phyloP scores from a whole-genome alignment of 495 filamentous ascomycete species.

The Xanthoparmelia taractica region DNA sequence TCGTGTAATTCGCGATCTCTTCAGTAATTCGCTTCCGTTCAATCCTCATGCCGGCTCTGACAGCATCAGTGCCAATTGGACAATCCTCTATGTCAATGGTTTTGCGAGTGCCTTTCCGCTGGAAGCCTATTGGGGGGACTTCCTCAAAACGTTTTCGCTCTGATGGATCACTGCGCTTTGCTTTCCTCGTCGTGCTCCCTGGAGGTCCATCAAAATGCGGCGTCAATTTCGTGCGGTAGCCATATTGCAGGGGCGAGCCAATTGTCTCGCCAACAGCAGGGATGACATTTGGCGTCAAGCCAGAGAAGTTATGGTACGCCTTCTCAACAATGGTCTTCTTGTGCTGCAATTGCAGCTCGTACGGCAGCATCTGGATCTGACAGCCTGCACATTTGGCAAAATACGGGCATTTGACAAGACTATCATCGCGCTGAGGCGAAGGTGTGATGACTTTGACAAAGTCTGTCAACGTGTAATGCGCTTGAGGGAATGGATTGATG shows the following conservation, averaged over 20 bases:
- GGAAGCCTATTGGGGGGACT: conserved; percentile 85
- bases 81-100: conserved; percentile 96
- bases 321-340: conserved; percentile 85
- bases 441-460: conserved; percentile 69
- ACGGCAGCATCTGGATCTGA: conserved; percentile 95
- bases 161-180: conserved; percentile 25
- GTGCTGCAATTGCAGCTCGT: conserved; percentile 72
- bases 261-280: conserved; percentile 77
- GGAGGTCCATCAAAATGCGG: conserved; percentile 81
- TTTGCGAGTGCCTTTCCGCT: conserved; percentile 59
- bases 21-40: conserved; percentile 64
- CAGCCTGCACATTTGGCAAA: conserved; percentile 85
- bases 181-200: conserved; percentile 37
- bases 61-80: conserved; percentile 81
- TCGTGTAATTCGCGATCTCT: conserved; percentile 63
- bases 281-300: conserved; percentile 63
- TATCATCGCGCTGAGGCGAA: conserved; percentile 69
- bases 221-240: conserved; percentile 92
- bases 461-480: conserved; percentile 64
- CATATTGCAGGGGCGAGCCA: conserved; percentile 80
- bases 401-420: conserved; percentile 69
- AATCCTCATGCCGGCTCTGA: conserved; percentile 63
- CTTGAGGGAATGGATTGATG: conserved; percentile 54
- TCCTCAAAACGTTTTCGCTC: conserved; percentile 38
- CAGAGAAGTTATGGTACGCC: conserved; percentile 85